Percentiles rank a stretch among this genome's conserved stretches.
Conservation (phyloP, 768 basidiomycete genomes). For the Tubosaeta sp. region DNA sequence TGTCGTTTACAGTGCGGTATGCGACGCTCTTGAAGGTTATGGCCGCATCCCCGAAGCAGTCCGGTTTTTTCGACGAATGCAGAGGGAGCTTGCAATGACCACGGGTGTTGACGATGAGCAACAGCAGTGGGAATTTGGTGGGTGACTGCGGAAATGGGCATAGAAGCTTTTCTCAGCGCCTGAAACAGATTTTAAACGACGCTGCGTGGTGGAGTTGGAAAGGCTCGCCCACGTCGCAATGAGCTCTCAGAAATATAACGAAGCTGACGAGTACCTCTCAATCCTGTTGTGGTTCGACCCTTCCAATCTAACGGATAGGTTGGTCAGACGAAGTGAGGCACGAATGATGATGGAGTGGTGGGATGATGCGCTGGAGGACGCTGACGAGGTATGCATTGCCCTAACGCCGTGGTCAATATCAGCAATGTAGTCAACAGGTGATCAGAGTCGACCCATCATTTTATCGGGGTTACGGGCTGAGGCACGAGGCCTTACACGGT, state of each 20-base stretch:
- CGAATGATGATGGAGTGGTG: neutral
- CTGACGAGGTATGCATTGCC: neutral
- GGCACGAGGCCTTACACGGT: neutral
- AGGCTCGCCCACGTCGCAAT: neutral
- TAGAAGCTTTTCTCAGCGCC: rapidly evolving
- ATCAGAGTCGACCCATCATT: neutral
- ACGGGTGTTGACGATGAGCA: neutral
- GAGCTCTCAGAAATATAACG: neutral
- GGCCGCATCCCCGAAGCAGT: slow-evolving; percentile 1
- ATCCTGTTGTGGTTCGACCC: neutral
- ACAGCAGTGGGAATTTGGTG: slow-evolving; percentile 1
- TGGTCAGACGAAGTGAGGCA: neutral
- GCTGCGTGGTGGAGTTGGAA: neutral
- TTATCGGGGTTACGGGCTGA: neutral
- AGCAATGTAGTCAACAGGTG: neutral
- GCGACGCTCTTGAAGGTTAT: neutral
- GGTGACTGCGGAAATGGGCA: neutral
- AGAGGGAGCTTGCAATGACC: neutral
- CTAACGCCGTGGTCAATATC: neutral
- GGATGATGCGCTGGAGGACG: neutral
- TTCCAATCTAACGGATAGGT: neutral
- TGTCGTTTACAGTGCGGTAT: neutral
- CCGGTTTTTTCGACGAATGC: neutral
- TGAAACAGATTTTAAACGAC: neutral
- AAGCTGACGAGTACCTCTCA: neutral